Conservation (phyloP, 495 filamentous ascomycete genomes). For the Penicillium silybi region DNA sequence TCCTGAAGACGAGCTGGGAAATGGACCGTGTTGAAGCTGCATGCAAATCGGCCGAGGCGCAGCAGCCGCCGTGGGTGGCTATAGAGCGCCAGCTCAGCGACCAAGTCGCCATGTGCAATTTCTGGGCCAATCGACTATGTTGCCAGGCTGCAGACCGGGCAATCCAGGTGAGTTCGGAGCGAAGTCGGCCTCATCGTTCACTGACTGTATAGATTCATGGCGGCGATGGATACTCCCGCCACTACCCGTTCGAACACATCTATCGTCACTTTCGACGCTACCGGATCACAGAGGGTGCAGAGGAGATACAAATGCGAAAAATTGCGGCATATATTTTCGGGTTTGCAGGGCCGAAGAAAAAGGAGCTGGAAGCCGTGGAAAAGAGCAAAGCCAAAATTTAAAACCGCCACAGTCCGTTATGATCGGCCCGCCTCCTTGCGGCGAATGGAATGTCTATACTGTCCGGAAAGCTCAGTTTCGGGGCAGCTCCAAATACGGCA, state of each 20-base stretch:
- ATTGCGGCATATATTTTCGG: conserved; percentile 45
- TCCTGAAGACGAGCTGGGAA: conserved; percentile 53
- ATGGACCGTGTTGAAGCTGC: conserved; percentile 52
- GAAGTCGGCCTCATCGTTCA: neutral
- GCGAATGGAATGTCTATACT: neutral
- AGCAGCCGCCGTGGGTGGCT: conserved; percentile 30
- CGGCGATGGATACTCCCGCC: conserved; percentile 45
- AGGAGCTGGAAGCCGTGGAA: conserved; percentile 2
- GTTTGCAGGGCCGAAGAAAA: conserved; percentile 29
- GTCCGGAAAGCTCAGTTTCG: neutral
- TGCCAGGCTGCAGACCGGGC: conserved; percentile 57
- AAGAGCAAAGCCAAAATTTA: conserved; percentile 14
- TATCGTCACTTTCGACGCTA: conserved; percentile 50
- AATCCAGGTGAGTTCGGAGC: conserved; percentile 42
- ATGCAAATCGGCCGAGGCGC: conserved; percentile 3
- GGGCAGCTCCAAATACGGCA: neutral
- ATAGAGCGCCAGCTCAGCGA: conserved; percentile 53
- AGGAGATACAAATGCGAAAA: conserved; percentile 49
- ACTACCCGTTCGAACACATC: conserved; percentile 50
- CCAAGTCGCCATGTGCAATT: conserved; percentile 61
- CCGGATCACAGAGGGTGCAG: conserved; percentile 48
- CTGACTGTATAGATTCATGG: conserved; percentile 42
- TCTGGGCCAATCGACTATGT: conserved; percentile 56
- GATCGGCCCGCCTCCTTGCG: neutral
- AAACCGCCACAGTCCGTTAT: neutral